A percentile compares a stretch with the other conserved stretches of the same genome.
phyloP scores from a whole-genome alignment of 257 asterid species.

The Nicotiana obtusifolia region DNA sequence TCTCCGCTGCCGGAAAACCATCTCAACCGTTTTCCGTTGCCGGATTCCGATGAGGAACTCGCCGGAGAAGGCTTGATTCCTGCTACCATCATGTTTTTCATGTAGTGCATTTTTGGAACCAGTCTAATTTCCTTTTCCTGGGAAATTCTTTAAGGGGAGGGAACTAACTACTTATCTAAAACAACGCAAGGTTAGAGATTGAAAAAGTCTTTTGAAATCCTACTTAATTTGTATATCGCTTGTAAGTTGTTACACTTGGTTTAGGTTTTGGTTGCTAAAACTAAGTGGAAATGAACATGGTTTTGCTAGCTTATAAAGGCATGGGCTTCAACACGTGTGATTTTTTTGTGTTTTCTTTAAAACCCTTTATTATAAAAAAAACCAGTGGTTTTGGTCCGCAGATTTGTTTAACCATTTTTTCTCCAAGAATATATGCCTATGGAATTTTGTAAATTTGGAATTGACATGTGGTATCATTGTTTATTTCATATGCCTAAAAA shows the following conservation, averaged over 20 bases:
- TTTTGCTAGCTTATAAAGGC: neutral
- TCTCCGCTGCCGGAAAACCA: slow-evolving; percentile 12
- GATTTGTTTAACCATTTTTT: neutral
- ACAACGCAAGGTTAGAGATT: neutral
- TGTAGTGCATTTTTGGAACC: too few relatives aligned
- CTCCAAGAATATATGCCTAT: neutral
- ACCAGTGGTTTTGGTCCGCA: neutral
- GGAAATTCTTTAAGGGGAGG: neutral
- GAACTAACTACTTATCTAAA: neutral
- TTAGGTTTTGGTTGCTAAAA: neutral
- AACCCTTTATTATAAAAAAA: neutral
- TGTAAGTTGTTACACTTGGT: neutral
- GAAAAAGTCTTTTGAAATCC: too few relatives aligned
- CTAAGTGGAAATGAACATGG: neutral
- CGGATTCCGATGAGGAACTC: neutral
- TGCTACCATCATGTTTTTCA: neutral
- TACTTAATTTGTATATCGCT: neutral
- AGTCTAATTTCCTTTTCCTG: neutral
- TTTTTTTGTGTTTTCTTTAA: neutral
- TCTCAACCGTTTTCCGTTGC: neutral
- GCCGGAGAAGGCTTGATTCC: neutral
- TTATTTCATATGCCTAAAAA: neutral
- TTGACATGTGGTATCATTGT: neutral
- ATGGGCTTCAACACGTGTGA: neutral
- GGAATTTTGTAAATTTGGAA: neutral